phyloP scores from a whole-genome alignment of 208 protist genomes.

The Jaenimonas drosophilae region DNA sequence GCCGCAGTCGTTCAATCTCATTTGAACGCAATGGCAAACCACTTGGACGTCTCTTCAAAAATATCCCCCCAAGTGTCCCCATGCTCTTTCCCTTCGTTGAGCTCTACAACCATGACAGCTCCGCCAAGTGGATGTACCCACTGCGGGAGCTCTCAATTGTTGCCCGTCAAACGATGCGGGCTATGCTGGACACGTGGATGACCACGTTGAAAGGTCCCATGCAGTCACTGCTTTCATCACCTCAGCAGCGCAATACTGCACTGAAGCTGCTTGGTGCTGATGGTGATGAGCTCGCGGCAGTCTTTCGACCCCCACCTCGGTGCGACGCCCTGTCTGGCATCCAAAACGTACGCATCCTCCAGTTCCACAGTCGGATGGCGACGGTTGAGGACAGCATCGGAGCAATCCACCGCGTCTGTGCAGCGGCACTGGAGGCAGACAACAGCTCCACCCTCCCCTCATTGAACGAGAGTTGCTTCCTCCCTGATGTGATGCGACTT shows the following conservation, averaged over 20 bases:
- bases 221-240: too few species aligned
- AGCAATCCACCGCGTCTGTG: slow-evolving; percentile 19
- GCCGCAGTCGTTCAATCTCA: slow-evolving; percentile 34
- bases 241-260: too few species aligned
- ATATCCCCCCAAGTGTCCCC: slow-evolving; percentile 31
- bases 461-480: too few species aligned
- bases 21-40: slow-evolving; percentile 74
- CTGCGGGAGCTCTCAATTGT: slow-evolving; percentile 40
- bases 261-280: slow-evolving; percentile 67
- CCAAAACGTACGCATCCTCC: slow-evolving; percentile 31
- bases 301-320: slow-evolving; percentile 38
- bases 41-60: slow-evolving; percentile 54
- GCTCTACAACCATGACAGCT: slow-evolving; percentile 65
- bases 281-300: slow-evolving; percentile 55
- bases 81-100: slow-evolving; percentile 77
- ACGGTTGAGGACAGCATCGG: slow-evolving; percentile 37
- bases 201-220: slow-evolving; percentile 11
- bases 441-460: too few species aligned
- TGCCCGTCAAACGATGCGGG: slow-evolving; percentile 58
- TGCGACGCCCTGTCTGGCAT: slow-evolving; percentile 10
- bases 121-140: slow-evolving; percentile 64
- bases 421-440: slow-evolving; percentile 46
- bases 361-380: slow-evolving; percentile 26
- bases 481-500: too few species aligned
- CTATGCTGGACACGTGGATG: slow-evolving; percentile 47